Percentiles rank a stretch among this genome's conserved stretches.
phyloP scores from a whole-genome alignment of 139 green algal genomes.

The Choricystis sp. region DNA sequence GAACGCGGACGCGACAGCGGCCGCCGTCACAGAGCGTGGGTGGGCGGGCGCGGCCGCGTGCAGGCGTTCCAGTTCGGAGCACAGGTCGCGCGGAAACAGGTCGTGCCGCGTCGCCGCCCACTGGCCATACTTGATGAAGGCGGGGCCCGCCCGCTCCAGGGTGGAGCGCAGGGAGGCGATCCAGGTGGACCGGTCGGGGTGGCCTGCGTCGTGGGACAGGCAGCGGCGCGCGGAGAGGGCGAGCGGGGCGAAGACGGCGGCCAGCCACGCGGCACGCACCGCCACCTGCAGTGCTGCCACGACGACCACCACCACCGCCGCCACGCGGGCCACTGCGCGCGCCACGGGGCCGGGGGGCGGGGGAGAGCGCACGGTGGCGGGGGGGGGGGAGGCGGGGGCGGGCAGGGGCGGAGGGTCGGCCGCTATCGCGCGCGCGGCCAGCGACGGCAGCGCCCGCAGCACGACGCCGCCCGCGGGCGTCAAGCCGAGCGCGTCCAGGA shows the following conservation, averaged over 20 bases:
- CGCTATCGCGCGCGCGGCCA: neutral
- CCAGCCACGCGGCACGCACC: slow-evolving; percentile 19
- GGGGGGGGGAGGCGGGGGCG: no score
- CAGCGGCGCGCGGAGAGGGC: slow-evolving; percentile 26
- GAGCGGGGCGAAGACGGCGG: slow-evolving; percentile 41
- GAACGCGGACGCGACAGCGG: slow-evolving; percentile 39
- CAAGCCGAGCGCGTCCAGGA: neutral
- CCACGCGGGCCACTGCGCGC: neutral
- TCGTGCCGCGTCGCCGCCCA: slow-evolving; percentile 81
- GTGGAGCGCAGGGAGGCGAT: slow-evolving; percentile 5
- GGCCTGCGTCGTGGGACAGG: slow-evolving; percentile 10
- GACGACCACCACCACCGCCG: neutral
- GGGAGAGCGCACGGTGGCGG: no score
- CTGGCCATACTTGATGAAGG: slow-evolving; percentile 95
- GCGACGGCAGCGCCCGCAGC: neutral
- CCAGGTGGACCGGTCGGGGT: slow-evolving; percentile 18
- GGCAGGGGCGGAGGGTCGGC: neutral
- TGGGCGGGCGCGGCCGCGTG: slow-evolving; percentile 47
- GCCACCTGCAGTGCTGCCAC: neutral
- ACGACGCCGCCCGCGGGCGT: neutral
- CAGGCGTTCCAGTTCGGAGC: slow-evolving; percentile 54
- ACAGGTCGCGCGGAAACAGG: slow-evolving; percentile 86
- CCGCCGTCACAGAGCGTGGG: slow-evolving; percentile 12
- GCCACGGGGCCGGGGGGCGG: no score
- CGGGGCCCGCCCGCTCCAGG: slow-evolving; percentile 32